These are phyloP conservation scores for Nannizziopsis arthrosporioides DNA, from an alignment of 2,329 filamentous ascomycete genomes.

Conservation along the genomic window DNA sequence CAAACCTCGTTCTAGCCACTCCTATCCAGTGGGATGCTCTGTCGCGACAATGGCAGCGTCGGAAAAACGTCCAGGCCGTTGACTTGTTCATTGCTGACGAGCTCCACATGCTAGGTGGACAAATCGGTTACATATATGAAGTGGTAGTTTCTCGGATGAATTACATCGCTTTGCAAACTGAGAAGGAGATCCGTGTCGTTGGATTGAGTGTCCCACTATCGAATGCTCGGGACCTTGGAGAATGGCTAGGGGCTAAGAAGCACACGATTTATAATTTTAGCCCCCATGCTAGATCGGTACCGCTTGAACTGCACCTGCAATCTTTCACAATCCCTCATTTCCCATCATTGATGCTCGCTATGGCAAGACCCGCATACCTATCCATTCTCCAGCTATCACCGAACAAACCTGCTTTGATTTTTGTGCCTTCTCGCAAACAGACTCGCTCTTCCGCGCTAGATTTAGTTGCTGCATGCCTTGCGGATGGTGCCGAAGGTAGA, in stretches of 20 bases:
- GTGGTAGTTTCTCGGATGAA: conserved; percentile 97
- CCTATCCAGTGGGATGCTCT: conserved; percentile 92
- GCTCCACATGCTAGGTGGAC: conserved; percentile 80
- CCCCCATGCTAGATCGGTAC: conserved; percentile 76
- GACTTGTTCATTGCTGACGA: conserved; percentile 91
- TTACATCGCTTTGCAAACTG: conserved; percentile 80
- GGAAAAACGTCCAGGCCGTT: conserved; percentile 87
- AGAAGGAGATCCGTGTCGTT: conserved; percentile 73
- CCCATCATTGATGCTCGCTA: conserved; percentile 94
- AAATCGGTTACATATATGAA: conserved; percentile 82
- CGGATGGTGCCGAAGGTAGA: conserved; percentile 83
- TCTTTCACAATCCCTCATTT: conserved; percentile 94
- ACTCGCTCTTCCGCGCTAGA: conserved; percentile 78
- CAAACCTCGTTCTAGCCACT: conserved; percentile 83
- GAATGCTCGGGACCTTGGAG: conserved; percentile 85
- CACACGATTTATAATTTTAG: conserved; percentile 99
- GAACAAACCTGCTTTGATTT: conserved; percentile 80
- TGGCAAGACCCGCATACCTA: conserved; percentile 88
- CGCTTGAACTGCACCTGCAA: conserved; percentile 86
- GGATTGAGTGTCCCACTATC: conserved; percentile 84
- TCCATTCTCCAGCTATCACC: conserved; percentile 79
- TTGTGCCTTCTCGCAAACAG: conserved; percentile 89
- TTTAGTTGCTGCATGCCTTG: conserved; percentile 71
- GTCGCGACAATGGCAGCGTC: conserved; percentile 88
- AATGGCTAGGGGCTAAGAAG: conserved; percentile 96